Base-by-base conservation (phyloP, 2,329 filamentous ascomycete species). In the Colletotrichum kahawae region DNA sequence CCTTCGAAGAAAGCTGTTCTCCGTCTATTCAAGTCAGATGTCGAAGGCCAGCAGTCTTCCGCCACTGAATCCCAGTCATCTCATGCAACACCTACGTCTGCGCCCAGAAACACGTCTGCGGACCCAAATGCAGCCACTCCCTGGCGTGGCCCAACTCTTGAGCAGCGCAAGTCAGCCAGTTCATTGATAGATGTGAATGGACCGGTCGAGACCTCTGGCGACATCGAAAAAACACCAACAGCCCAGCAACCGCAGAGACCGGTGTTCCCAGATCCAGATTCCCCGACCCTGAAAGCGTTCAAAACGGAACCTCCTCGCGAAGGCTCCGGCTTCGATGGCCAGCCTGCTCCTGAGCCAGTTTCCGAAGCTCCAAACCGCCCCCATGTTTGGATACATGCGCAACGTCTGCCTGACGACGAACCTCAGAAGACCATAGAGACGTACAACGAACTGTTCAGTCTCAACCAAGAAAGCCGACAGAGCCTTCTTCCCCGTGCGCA, bases 271-370 rank as follows among this genome's bases (percentile, higher is more conserved):
- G 33, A 62, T 13, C 36, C 43, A 2, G 31, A 34, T 12, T 54
- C 29, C 7, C 71, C 21, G 21, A 62, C 48, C 31, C 31, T 54
- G n/a, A 16, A 18, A 31, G 68, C 56, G 7, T 75, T 71, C 62
- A 36, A 71, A 8, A 16, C 12, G 13, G 68, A 67, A 29, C 62
- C 72, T 1, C 38, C 43, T 4, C 68, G 72, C 13, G 33, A 18
- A 6, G 72, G 72, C 4, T 43, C 27, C 18, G 73, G 73, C 27
- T 73, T 75, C 21, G 13, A 71, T 34, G 14, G n/a, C 70, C 54
- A 18, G 27, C 57, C 38, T 24, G 24, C 13, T 48, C 27, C 16
- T 6, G 33, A 29, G 38, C 73, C 73, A n/a, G 8, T 14, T 14
- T 43, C 34, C 7, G 70, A 57, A 21, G 27, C 16, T 5, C n/a